Percentiles rank a stretch among this genome's conserved stretches.
phyloP scores from a whole-genome alignment of 192 early-diverging fungal species.

The Podila epicladia region DNA sequence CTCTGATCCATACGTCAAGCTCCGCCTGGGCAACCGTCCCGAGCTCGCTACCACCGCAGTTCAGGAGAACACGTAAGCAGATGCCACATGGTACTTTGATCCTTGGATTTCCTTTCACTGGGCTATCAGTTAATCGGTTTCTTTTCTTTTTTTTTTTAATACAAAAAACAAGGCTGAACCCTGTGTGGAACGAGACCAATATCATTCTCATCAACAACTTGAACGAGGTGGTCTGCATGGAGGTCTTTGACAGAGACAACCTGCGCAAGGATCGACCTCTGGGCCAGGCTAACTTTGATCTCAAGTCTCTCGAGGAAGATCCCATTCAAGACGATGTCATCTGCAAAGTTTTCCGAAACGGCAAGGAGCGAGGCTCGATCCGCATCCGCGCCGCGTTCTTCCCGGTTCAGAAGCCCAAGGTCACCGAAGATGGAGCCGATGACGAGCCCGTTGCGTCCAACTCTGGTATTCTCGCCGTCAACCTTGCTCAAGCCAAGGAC shows the following conservation, averaged over 20 bases:
- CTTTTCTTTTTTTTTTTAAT: too few species aligned
- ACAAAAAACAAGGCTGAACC: slow-evolving; percentile 54
- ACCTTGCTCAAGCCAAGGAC: slow-evolving; percentile 72
- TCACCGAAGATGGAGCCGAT: slow-evolving; percentile 28
- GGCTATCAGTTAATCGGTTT: too few species aligned
- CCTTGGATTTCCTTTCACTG: too few species aligned
- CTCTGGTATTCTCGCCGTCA: slow-evolving; percentile 74
- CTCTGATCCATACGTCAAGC: slow-evolving; percentile 87
- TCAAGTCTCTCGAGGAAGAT: slow-evolving; percentile 55
- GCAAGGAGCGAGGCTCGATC: slow-evolving; percentile 38
- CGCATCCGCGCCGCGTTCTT: slow-evolving; percentile 42
- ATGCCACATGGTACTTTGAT: too few species aligned
- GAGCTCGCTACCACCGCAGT: slow-evolving; percentile 68
- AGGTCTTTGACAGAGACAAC: slow-evolving; percentile 85
- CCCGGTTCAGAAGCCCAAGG: slow-evolving; percentile 21
- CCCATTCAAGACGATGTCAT: slow-evolving; percentile 57
- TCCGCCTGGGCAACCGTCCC: slow-evolving; percentile 79
- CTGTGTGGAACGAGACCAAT: slow-evolving; percentile 87
- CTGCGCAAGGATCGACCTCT: slow-evolving; percentile 75
- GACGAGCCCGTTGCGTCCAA: slow-evolving; percentile 52
- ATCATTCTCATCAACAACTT: slow-evolving; percentile 80
- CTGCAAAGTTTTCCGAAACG: slow-evolving; percentile 41
- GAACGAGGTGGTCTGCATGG: slow-evolving; percentile 78
- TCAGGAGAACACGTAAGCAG: slow-evolving; percentile 68
- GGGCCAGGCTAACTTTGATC: slow-evolving; percentile 65